phyloP scores from a whole-genome alignment of 148 eudicot species.

The Rhododendron griersonianum region DNA sequence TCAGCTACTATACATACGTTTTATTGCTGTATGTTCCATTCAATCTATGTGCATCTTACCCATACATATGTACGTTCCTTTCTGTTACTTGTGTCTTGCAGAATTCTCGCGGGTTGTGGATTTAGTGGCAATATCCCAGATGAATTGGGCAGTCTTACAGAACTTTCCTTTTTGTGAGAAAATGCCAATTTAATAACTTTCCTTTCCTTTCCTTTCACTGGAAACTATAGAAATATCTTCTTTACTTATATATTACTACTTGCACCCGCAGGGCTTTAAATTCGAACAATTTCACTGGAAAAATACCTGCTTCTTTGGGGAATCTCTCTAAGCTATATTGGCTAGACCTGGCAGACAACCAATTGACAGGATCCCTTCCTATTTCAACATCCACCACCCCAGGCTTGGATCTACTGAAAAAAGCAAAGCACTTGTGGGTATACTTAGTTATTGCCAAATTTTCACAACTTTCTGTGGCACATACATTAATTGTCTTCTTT shows the following conservation, averaged over 20 bases:
- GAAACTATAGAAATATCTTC: neutral
- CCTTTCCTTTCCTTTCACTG: neutral
- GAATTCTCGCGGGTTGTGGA: slow-evolving; percentile 87
- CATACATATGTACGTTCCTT: neutral
- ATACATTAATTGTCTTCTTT: neutral
- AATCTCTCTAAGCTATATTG: slow-evolving; percentile 71
- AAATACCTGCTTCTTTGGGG: slow-evolving; percentile 72
- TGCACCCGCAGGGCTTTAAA: slow-evolving; percentile 60
- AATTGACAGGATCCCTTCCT: slow-evolving; percentile 70
- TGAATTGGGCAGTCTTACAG: slow-evolving; percentile 69
- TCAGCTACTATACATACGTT: neutral
- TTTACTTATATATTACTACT: neutral
- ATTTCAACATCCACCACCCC: slow-evolving; percentile 52
- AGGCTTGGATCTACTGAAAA: slow-evolving; percentile 65
- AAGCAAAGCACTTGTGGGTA: slow-evolving; percentile 86
- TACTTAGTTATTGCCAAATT: neutral
- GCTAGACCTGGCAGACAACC: slow-evolving; percentile 90
- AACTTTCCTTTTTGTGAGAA: slow-evolving; percentile 66
- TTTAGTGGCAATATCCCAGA: slow-evolving; percentile 76
- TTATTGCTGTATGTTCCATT: neutral
- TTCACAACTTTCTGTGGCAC: neutral
- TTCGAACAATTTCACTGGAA: slow-evolving; percentile 76
- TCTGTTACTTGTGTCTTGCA: slow-evolving; percentile 23
- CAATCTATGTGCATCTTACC: neutral
- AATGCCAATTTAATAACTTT: neutral